A percentile compares a stretch with the other conserved stretches of the same genome.
phyloP scores from a whole-genome alignment of 176 grass and related monocot species.

The Musa troglodytarum region DNA sequence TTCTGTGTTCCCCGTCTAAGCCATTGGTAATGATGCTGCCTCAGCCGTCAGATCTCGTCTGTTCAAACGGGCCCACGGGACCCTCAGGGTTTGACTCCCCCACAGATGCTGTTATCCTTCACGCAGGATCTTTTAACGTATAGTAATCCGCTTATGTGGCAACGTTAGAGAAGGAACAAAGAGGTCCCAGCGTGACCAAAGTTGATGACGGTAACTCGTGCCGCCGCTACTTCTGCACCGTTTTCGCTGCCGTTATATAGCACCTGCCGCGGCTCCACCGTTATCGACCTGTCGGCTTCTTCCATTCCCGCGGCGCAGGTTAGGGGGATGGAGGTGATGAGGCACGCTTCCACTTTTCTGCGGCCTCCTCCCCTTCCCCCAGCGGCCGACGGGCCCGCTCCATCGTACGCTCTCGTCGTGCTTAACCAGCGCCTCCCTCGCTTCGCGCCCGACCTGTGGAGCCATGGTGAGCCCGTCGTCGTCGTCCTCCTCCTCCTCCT shows the following conservation, averaged over 20 bases:
- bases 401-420: conserved; percentile 56
- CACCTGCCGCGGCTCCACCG: not conserved
- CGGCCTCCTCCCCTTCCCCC: conserved; percentile 11
- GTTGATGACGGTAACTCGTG: not conserved
- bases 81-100: too few relatives aligned
- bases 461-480: conserved; percentile 33
- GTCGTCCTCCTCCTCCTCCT: not conserved
- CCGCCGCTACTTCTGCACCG: not conserved
- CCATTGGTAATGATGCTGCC: not conserved
- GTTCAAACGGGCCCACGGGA: too few relatives aligned
- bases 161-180: not conserved
- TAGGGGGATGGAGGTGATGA: conserved; percentile 34
- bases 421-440: conserved; percentile 87
- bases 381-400: not conserved
- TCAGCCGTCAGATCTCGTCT: not conserved
- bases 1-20: too few relatives aligned
- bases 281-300: not conserved
- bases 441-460: conserved; percentile 72
- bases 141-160: not conserved
- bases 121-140: not conserved
- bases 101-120: not conserved
- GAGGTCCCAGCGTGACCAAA: too few relatives aligned
- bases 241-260: too few relatives aligned
- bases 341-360: conserved; percentile 61
- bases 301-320: not conserved